Conservation (phyloP, 352 stramenopile genomes). For the Pythium brassicae region DNA sequence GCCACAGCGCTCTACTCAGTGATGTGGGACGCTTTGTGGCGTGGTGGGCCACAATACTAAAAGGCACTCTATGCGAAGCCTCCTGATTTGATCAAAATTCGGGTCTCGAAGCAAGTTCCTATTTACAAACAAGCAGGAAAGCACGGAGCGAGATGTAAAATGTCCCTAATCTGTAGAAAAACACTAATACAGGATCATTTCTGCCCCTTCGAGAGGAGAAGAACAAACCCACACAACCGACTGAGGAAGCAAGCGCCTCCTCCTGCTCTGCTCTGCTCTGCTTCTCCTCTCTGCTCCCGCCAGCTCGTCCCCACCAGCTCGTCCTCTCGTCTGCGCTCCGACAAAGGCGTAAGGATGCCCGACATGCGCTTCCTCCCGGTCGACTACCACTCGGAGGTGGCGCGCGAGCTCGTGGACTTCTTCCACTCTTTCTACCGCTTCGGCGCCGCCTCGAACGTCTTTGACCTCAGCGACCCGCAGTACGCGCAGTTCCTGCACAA, state of each 20-base stretch:
- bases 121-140: no score
- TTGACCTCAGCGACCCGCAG: slow-evolving; percentile 41
- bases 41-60: background rate
- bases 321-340: no score
- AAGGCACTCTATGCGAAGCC: background rate
- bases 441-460: slow-evolving; percentile 39
- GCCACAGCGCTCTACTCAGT: background rate
- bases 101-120: no score
- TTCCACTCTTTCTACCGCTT: slow-evolving; percentile 85
- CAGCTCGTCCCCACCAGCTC: no score
- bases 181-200: no score
- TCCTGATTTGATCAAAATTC: background rate
- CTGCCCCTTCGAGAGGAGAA: no score
- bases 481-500: slow-evolving; percentile 72
- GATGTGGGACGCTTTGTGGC: background rate
- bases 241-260: no score
- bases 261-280: no score
- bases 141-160: no score
- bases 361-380: slow-evolving; percentile 50
- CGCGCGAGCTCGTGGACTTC: slow-evolving; percentile 59
- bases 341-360: background rate
- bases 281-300: no score
- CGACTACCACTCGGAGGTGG: slow-evolving; percentile 69
- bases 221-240: no score
- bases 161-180: no score